Evolutionary conservation across 2,329 filamentous ascomycete species (phyloP).

Genomic region (Paramyrothecium sp.): DNA sequence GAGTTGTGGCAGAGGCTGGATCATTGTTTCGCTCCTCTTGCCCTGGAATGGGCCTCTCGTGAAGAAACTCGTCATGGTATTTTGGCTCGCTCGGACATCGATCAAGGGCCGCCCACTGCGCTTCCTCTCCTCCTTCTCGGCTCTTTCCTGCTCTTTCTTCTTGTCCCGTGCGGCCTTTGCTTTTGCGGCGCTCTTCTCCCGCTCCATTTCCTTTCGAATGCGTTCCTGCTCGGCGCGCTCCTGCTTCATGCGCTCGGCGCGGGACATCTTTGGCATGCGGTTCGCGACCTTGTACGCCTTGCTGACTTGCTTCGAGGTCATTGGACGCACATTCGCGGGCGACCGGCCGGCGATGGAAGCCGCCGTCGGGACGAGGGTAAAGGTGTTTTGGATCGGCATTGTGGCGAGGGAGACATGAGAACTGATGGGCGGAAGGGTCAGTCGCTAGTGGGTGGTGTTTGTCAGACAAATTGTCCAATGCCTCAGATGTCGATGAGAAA

Average conservation of each 20-base stretch:
- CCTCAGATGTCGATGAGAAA: background rate
- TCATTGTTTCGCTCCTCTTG: slow-evolving; percentile 25
- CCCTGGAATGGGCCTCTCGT: slow-evolving; percentile 26
- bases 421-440: background rate
- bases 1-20: background rate
- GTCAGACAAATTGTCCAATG: background rate
- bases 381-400: slow-evolving; percentile 35
- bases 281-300: slow-evolving; percentile 35
- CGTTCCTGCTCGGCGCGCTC: slow-evolving; percentile 51
- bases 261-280: slow-evolving; percentile 33
- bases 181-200: slow-evolving; percentile 44
- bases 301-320: slow-evolving; percentile 41
- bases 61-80: slow-evolving; percentile 54
- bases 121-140: slow-evolving; percentile 47
- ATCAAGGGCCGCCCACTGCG: slow-evolving; percentile 52
- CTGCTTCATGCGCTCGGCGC: slow-evolving; percentile 35
- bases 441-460: background rate
- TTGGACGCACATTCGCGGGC: slow-evolving; percentile 24
- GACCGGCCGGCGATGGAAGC: slow-evolving; percentile 16
- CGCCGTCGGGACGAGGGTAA: slow-evolving; percentile 39
- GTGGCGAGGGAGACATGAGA: background rate
- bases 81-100: slow-evolving; percentile 55
- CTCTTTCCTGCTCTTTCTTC: slow-evolving; percentile 53
- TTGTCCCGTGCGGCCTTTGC: slow-evolving; percentile 51
- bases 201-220: slow-evolving; percentile 51